Evolutionary conservation across 345 rosid species (phyloP).

Genomic region (Luvunga scandens): DNA sequence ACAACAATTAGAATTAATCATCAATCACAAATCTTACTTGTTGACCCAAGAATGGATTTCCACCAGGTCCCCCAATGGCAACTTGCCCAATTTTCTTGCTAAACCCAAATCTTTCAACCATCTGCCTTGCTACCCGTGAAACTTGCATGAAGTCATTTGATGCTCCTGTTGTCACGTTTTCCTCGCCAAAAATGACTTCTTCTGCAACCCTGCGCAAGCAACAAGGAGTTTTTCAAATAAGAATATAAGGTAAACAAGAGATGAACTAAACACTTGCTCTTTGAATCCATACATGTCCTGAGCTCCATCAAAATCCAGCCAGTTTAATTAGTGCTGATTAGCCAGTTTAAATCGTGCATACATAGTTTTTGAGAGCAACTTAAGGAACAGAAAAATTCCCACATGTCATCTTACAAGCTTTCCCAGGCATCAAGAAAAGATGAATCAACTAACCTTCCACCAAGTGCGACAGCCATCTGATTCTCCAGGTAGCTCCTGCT

Average conservation of each 20-base stretch:
- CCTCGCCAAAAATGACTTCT: conserved; percentile 86
- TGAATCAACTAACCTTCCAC: conserved; percentile 72
- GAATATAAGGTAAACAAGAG: not conserved
- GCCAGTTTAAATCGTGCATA: not conserved
- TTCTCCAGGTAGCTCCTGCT: conserved; percentile 97
- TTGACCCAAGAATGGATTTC: conserved; percentile 96
- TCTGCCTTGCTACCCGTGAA: conserved; percentile 97
- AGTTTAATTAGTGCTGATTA: not conserved
- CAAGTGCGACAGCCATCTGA: conserved; percentile 98
- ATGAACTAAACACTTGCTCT: not conserved
- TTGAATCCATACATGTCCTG: not conserved
- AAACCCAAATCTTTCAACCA: conserved; percentile 97
- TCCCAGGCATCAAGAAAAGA: not conserved
- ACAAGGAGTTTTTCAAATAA: not conserved
- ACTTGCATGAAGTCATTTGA: conserved; percentile 99
- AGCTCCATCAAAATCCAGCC: not conserved
- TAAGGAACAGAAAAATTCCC: not conserved
- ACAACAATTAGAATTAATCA: not conserved
- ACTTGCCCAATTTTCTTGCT: conserved; percentile 97
- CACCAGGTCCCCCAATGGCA: conserved; percentile 92
- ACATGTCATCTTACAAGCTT: not conserved
- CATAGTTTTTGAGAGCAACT: not conserved
- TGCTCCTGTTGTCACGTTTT: conserved; percentile 98
- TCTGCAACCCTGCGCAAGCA: conserved; percentile 69
- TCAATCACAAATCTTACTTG: conserved; percentile 29